A percentile compares a stretch with the other conserved stretches of the same genome.
Conservation (phyloP, 2,329 filamentous ascomycete species). For the Colletotrichum sp. region DNA sequence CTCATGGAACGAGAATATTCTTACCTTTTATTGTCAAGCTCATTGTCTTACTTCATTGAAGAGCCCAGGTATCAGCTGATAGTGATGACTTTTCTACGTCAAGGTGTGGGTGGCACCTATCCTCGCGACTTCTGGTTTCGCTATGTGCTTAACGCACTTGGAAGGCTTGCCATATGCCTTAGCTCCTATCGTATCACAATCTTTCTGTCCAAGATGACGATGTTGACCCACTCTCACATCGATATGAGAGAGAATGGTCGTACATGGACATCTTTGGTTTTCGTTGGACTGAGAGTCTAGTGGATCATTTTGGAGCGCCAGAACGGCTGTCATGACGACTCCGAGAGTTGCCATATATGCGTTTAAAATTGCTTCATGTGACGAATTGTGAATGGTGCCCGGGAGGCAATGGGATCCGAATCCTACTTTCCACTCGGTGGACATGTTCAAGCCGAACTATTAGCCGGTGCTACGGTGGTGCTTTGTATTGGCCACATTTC, state of each 20-base stretch:
- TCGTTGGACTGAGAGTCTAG: neutral
- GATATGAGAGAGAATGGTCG: neutral
- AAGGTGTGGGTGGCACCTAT: neutral
- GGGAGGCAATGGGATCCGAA: neutral
- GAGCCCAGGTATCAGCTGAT: neutral
- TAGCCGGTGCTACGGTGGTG: neutral
- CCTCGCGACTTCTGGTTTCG: neutral
- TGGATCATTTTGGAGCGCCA: neutral
- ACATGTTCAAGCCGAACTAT: neutral
- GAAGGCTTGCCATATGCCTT: neutral
- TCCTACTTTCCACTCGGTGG: neutral
- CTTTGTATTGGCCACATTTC: neutral
- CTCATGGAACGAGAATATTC: neutral
- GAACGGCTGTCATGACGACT: neutral
- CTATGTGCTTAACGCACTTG: neutral
- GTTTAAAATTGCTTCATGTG: neutral
- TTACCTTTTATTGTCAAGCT: neutral
- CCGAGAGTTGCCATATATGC: neutral
- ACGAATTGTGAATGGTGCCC: rapidly evolving
- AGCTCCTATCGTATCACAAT: neutral
- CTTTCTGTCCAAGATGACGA: neutral
- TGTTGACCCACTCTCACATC: neutral
- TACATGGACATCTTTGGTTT: neutral
- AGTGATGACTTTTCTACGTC: neutral
- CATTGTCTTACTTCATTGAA: neutral